A percentile compares a stretch with the other conserved stretches of the same genome.
phyloP scores from a whole-genome alignment of 2,329 filamentous ascomycete genomes.

The Neonectria neomacrospora region DNA sequence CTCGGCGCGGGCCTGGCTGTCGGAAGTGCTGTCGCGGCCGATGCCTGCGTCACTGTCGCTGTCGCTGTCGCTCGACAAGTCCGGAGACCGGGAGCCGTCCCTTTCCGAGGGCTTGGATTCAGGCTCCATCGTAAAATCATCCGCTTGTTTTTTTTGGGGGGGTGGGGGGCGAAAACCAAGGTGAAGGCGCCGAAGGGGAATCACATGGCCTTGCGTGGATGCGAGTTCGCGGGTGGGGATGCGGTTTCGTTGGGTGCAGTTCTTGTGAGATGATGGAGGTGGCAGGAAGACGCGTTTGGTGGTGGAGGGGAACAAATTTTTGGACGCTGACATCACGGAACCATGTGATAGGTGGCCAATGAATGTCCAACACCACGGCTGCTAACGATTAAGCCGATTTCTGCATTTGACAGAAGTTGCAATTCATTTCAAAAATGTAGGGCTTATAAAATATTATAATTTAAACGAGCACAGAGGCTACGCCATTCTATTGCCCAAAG shows the following conservation, averaged over 20 bases:
- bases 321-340: slow-evolving; percentile 39
- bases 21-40: slow-evolving; percentile 47
- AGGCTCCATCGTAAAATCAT: slow-evolving; percentile 43
- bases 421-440: not conserved
- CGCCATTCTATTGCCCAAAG: slow-evolving; percentile 7
- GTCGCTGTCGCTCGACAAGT: slow-evolving; percentile 46
- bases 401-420: not conserved
- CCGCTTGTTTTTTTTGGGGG: slow-evolving; percentile 5
- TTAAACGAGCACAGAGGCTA: not conserved
- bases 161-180: slow-evolving; percentile 4
- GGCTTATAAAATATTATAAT: not conserved
- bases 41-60: slow-evolving; percentile 46
- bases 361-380: not conserved
- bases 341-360: slow-evolving; percentile 21
- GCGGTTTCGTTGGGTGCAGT: slow-evolving; percentile 19
- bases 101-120: slow-evolving; percentile 46
- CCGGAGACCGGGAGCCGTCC: slow-evolving; percentile 49
- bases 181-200: slow-evolving; percentile 6
- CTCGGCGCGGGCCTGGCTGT: slow-evolving; percentile 51
- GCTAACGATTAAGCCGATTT: not conserved
- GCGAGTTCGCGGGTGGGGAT: slow-evolving; percentile 13
- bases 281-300: slow-evolving; percentile 38
- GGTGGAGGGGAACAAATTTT: slow-evolving; percentile 35
- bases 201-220: slow-evolving; percentile 36
- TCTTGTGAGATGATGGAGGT: slow-evolving; percentile 29